These are phyloP conservation scores for Drechslera avenae DNA, from an alignment of 2,329 filamentous ascomycete genomes.

Conservation along the genomic window DNA sequence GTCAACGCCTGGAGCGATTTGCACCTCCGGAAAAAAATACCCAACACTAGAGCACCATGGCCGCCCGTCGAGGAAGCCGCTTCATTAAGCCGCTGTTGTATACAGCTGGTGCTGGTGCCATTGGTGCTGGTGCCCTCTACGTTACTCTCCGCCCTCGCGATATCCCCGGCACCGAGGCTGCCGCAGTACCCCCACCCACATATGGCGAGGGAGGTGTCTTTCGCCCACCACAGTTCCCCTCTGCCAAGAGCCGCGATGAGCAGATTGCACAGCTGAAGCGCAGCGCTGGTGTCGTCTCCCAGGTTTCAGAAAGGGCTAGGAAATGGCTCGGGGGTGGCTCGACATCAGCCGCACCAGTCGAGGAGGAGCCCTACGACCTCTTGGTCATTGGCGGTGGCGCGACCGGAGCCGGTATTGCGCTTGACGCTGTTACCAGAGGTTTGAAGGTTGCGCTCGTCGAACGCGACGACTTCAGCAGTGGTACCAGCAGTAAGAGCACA, in stretches of 20 bases:
- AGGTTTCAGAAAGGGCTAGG: conserved; percentile 49
- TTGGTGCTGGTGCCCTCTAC: conserved; percentile 64
- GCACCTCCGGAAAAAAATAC: conserved; percentile 1
- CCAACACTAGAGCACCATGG: conserved; percentile 32
- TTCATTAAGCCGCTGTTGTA: conserved; percentile 65
- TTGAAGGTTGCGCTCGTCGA: conserved; percentile 81
- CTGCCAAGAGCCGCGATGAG: conserved; percentile 64
- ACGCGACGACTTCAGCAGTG: conserved; percentile 80
- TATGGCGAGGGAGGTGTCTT: conserved; percentile 72
- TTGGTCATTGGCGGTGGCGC: conserved; percentile 80
- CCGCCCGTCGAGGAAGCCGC: conserved; percentile 48
- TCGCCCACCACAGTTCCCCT: conserved; percentile 69
- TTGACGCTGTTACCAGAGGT: conserved; percentile 79
- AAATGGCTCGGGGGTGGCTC: conserved; percentile 46
- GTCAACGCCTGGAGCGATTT: conserved; percentile 9
- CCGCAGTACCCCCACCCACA: conserved; percentile 71
- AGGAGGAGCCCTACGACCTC: conserved; percentile 70
- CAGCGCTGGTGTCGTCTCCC: conserved; percentile 52
- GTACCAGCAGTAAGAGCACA: conserved; percentile 85
- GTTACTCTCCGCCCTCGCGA: conserved; percentile 71
- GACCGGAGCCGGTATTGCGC: conserved; percentile 78
- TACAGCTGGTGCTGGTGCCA: conserved; percentile 60
- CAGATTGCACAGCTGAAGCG: conserved; percentile 66
- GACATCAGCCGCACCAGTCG: conserved; percentile 32
- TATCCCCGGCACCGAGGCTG: conserved; percentile 71